phyloP scores from a whole-genome alignment of 306 rosid genomes.

The Inga laurina region DNA sequence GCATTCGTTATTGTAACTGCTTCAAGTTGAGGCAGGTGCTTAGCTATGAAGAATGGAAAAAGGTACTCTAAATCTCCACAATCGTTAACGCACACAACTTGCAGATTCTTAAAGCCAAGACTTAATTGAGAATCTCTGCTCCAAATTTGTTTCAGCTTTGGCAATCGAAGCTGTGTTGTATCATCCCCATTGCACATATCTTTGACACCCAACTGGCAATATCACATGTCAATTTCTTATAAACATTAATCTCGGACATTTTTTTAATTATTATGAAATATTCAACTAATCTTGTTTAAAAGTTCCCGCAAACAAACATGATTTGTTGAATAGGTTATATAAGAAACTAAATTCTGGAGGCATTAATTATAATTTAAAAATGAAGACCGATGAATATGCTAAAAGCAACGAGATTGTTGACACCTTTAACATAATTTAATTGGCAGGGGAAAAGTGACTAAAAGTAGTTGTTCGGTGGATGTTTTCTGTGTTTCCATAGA shows the following conservation, averaged over 20 bases:
- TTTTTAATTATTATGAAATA: background rate
- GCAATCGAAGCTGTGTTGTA: background rate
- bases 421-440: no score
- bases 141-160: background rate
- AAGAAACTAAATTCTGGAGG: no score
- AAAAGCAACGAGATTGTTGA: no score
- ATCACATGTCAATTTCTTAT: background rate
- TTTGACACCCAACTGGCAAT: background rate
- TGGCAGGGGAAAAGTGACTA: no score
- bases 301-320: no score
- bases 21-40: background rate
- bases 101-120: background rate
- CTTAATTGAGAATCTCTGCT: background rate
- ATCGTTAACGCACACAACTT: background rate
- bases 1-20: background rate
- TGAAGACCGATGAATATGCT: no score
- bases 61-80: constrained; percentile 4
- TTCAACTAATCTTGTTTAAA: background rate
- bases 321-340: no score
- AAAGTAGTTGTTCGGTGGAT: no score
- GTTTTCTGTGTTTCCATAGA: no score
- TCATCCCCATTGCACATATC: background rate
- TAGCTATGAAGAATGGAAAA: background rate
- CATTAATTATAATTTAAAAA: no score
- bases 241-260: background rate